A percentile compares a stretch with the other conserved stretches of the same genome.
phyloP scores from a whole-genome alignment of 352 stramenopile genomes.

The Globisporangium irregulare region DNA sequence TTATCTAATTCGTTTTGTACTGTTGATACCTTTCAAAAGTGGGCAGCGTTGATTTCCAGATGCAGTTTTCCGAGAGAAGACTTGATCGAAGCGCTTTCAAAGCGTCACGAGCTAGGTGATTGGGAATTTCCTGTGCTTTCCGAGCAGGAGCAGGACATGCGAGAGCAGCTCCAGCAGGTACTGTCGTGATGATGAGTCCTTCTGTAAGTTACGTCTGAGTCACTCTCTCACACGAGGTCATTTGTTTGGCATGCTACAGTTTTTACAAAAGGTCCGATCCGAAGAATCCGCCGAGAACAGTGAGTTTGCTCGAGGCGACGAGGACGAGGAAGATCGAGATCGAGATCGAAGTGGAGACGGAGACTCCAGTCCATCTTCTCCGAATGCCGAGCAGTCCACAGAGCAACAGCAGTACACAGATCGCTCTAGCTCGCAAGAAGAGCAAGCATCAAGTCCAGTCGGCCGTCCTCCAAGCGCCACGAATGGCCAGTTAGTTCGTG shows the following conservation, averaged over 20 bases:
- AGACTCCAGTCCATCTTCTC: background rate
- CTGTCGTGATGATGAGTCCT: background rate
- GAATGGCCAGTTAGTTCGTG: background rate
- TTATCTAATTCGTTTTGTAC: background rate
- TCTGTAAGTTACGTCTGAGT: background rate
- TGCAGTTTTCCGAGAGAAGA: constrained; percentile 31
- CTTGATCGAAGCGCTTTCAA: constrained; percentile 32
- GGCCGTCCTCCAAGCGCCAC: background rate
- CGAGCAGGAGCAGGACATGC: constrained; percentile 33
- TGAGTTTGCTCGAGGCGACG: background rate
- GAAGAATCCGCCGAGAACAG: background rate
- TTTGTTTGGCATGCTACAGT: background rate
- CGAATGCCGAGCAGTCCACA: background rate
- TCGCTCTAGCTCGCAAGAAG: background rate
- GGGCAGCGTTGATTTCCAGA: constrained; percentile 43
- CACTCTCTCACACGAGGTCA: background rate
- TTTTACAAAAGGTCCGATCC: constrained; percentile 5
- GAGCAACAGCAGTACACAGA: background rate
- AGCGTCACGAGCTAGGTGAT: constrained; percentile 52
- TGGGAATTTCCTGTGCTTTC: constrained; percentile 51
- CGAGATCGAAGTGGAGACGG: background rate
- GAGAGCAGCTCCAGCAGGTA: constrained; percentile 36
- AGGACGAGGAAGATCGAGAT: background rate
- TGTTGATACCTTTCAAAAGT: constrained; percentile 25
- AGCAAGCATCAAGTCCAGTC: background rate